Evolutionary conservation across 495 filamentous ascomycete species (phyloP), one percentile per base, ranked within the genome.

Genomic region (Daldinia loculata): DNA sequence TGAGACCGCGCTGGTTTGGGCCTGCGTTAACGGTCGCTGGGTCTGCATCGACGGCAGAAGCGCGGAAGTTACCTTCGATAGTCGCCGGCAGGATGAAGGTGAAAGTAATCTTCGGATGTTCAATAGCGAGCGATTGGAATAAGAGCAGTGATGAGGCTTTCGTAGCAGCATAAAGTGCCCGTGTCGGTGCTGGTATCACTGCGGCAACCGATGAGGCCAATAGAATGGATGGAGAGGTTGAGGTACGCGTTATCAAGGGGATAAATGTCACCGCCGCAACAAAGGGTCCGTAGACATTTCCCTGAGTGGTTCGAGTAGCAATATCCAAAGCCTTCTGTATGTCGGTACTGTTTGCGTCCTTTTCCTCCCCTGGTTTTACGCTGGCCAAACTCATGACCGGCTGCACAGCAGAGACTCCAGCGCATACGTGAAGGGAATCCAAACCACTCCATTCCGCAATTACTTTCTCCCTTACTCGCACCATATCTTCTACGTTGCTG

Each of bases 391-490:
- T 58, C 75, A 78, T 77, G 17, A 77, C 66, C 1, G 76, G 76
- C 60, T 76, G 76, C 58, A 78, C 75, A 14, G 76, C 76, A 34
- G 75, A 77, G 1, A 78, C 76, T 1, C 76, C 76, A 8, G 75
- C 76, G 43, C 75, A 75, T 11, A 78, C 39, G 19, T 72, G 61
- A 27, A 78, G 59, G 1, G 76, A 70, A 64, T 78, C 76, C 39
- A 78, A 38, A 8, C 75, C 75, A 22, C 61, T 70, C 76, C 74
- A 77, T 59, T 68, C 57, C 6, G 29, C 30, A 8, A 68, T 43
- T 30, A 78, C 9, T 22, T 41, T 39, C 7, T 66, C 66, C 26
- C 76, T 67, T 57, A 77, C 48, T 9, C 63, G 56, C 5, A 67
- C 70, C 75, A 78, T 75, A 19, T 75, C 72, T 6, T 53, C 58